Evolutionary conservation across 805 yeast species (phyloP), one percentile per base, ranked within the genome.

Genomic region (Saturnispora hagleri): DNA sequence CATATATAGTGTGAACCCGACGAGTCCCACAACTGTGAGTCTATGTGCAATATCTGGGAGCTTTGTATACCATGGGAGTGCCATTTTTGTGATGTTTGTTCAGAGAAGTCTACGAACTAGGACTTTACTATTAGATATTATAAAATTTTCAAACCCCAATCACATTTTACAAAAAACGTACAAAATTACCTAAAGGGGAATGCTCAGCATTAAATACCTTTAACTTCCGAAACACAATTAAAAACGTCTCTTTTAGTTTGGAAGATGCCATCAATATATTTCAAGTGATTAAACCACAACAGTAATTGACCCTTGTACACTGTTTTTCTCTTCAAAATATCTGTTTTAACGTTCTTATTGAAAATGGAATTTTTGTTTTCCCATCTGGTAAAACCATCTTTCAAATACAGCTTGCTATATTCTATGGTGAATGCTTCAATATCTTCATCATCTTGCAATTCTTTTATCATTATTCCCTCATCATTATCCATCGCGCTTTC

Each of bases 41-140:
- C 91, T 82, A 67, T 85, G 91, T 27, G 75, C 76, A 42, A 84
- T 76, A 65, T 85, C 91, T 2, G 87, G 79, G 3, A 77, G 80
- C 65, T 79, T 82, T 2, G 84, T 80, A 65, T 84, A 84, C 91
- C 91, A 85, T 46, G 90, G 86, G 33, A 50, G 52, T 20, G 52
- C 53, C 58, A 56, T 53, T 36, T 26, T 36, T 48, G 18, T 33
- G 15, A 12, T 31, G 4, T 13, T 17, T 49, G 20, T 20, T 41
- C 17, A 17, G 26, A 34, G 17, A 33, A 12, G 34, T 27, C 12
- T 10, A 43, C 13, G 26, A 13, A 24, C 13, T 7, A 26, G 26
- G n/a, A 42, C 24, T 42, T 26, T 26, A 5, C 28, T 26, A 2
- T 26, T 31, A 31, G 26, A 43, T n/a, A 7, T 5, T 15, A 15